Evolutionary conservation across 176 grass and related monocot genomes (phyloP).

Genomic region (Eragrostis nindensis): DNA sequence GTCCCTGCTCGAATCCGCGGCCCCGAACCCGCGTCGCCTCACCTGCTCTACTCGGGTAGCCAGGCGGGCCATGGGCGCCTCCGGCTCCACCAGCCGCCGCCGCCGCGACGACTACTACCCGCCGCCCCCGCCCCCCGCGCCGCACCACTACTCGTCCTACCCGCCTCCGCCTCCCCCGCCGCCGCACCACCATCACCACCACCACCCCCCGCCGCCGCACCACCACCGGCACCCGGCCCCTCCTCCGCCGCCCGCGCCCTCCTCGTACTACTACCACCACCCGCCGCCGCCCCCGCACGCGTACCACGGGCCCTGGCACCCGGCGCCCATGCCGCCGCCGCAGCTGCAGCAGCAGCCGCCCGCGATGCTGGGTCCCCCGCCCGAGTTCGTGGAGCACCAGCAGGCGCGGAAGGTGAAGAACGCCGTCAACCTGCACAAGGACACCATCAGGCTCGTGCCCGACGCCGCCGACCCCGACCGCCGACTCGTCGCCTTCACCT

Average conservation of each 20-base stretch:
- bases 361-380: conserved; percentile 44
- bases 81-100: conserved; percentile 45
- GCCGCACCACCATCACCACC: not conserved
- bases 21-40: not conserved
- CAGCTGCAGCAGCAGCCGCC: conserved; percentile 31
- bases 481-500: conserved; percentile 82
- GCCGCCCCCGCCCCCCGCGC: conserved; percentile 16
- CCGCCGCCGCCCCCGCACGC: conserved; percentile 44
- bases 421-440: conserved; percentile 90
- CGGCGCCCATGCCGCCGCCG: conserved; percentile 29
- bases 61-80: conserved; percentile 52
- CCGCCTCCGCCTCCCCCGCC: conserved; percentile 17
- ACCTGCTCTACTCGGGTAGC: not conserved
- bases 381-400: conserved; percentile 75
- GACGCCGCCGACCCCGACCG: conserved; percentile 60
- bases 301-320: conserved; percentile 48
- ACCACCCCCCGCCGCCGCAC: not conserved
- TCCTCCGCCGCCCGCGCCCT: conserved; percentile 5
- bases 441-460: conserved; percentile 73
- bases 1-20: not conserved
- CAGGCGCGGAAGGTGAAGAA: conserved; percentile 87
- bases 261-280: conserved; percentile 44
- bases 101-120: conserved; percentile 62
- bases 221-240: conserved; percentile 21
- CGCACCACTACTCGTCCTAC: conserved; percentile 27